phyloP scores from a whole-genome alignment of 2,329 filamentous ascomycete genomes.

The Torrubiellomyces zombiae region DNA sequence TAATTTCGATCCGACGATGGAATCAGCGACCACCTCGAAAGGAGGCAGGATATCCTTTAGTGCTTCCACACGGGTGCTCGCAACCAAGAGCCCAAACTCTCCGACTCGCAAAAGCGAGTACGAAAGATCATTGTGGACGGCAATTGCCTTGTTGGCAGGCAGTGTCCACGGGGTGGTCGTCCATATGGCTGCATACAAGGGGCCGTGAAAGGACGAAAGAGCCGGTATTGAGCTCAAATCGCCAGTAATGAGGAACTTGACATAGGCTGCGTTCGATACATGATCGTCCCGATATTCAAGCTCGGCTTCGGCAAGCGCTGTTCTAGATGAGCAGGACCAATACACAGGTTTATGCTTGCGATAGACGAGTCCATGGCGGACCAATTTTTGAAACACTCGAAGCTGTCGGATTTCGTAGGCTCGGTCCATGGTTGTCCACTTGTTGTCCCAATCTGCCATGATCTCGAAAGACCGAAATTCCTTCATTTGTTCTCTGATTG shows the following conservation, averaged over 20 bases:
- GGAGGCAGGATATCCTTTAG: constrained; percentile 33
- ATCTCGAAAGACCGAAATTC: constrained; percentile 58
- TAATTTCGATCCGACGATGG: constrained; percentile 49
- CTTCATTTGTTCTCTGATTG: constrained; percentile 56
- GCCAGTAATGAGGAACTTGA: constrained; percentile 55
- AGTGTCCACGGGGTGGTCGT: constrained; percentile 97
- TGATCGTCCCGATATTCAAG: constrained; percentile 69
- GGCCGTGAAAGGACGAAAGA: constrained; percentile 23
- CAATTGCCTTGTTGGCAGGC: constrained; percentile 81
- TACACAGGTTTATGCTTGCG: constrained; percentile 69
- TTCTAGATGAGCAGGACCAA: constrained; percentile 67
- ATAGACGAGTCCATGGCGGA: constrained; percentile 57
- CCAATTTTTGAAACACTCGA: constrained; percentile 59
- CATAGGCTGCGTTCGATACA: constrained; percentile 55
- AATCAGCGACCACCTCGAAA: constrained; percentile 34
- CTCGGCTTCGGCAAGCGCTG: constrained; percentile 70
- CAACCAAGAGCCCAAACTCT: constrained; percentile 50
- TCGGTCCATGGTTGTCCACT: constrained; percentile 66
- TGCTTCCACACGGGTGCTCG: constrained; percentile 49
- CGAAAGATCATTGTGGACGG: constrained; percentile 55
- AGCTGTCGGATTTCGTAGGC: constrained; percentile 62
- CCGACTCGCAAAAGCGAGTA: constrained; percentile 52
- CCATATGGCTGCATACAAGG: constrained; percentile 78
- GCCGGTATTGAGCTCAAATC: constrained; percentile 15
- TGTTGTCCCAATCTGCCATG: constrained; percentile 64